phyloP scores from a whole-genome alignment of 2,329 filamentous ascomycete genomes.

The Phoma sp. region DNA sequence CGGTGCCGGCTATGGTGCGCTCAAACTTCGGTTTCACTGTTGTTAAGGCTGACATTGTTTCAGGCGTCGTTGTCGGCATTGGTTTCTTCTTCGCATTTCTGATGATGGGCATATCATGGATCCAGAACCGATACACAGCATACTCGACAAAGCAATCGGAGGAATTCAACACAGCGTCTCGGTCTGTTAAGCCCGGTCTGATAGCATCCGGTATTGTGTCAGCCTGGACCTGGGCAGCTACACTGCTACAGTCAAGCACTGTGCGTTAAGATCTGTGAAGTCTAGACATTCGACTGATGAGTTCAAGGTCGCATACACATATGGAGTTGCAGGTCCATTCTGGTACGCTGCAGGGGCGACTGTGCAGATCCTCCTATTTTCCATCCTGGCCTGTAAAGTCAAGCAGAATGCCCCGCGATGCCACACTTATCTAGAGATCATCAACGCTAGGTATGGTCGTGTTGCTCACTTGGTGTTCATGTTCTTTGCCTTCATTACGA shows the following conservation, averaged over 20 bases:
- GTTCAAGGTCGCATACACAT: slow-evolving; percentile 31
- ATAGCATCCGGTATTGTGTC: slow-evolving; percentile 58
- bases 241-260: slow-evolving; percentile 40
- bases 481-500: slow-evolving; percentile 52
- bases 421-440: slow-evolving; percentile 54
- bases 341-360: slow-evolving; percentile 55
- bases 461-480: slow-evolving; percentile 51
- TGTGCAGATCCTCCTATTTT: slow-evolving; percentile 55
- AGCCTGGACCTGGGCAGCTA: slow-evolving; percentile 60
- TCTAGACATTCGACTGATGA: background rate
- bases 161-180: slow-evolving; percentile 58
- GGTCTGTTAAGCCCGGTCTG: slow-evolving; percentile 55
- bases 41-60: background rate
- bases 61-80: slow-evolving; percentile 56
- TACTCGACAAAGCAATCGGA: slow-evolving; percentile 55
- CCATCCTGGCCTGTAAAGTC: slow-evolving; percentile 54
- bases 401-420: slow-evolving; percentile 52
- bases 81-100: slow-evolving; percentile 50
- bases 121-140: slow-evolving; percentile 45
- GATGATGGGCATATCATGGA: slow-evolving; percentile 47
- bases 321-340: slow-evolving; percentile 42
- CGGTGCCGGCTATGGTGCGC: slow-evolving; percentile 58
- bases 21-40: background rate
- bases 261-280: slow-evolving; percentile 13
- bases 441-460: slow-evolving; percentile 51